Evolutionary conservation across 352 stramenopile species (phyloP).

Genomic region (Phytophthora ramorum): DNA sequence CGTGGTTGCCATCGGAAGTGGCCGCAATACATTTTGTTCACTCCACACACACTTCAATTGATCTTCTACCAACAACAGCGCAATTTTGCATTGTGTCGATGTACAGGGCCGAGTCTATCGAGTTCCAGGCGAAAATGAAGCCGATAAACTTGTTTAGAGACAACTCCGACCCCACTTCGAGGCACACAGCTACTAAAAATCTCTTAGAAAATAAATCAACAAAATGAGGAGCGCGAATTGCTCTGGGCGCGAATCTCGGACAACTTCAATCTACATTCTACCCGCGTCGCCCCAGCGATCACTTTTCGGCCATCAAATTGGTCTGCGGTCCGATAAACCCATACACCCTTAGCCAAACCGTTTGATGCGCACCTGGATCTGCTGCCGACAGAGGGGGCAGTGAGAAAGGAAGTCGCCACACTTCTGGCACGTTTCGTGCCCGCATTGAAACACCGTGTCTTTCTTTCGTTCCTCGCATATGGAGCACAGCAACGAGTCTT

Average conservation of each 20-base stretch:
- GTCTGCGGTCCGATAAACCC: not conserved
- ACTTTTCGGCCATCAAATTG: conserved; percentile 5
- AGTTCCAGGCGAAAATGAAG: conserved; percentile 24
- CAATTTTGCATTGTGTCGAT: conserved; percentile 13
- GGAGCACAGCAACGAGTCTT: conserved; percentile 69
- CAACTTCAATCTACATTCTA: conserved; percentile 11
- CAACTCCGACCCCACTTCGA: not conserved
- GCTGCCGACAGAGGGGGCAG: conserved; percentile 76
- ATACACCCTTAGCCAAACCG: conserved; percentile 51
- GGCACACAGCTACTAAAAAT: conserved; percentile 12
- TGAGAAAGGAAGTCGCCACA: conserved; percentile 62
- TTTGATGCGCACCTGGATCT: conserved; percentile 81
- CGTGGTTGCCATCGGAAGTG: conserved; percentile 47
- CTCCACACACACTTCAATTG: conserved; percentile 15
- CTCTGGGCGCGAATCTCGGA: conserved; percentile 19
- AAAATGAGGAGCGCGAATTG: conserved; percentile 28
- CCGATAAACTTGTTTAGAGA: conserved; percentile 11
- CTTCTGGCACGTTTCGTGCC: conserved; percentile 76
- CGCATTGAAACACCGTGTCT: conserved; percentile 86
- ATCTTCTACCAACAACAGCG: conserved; percentile 1
- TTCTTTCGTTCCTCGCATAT: conserved; percentile 86
- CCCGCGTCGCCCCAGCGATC: conserved; percentile 1
- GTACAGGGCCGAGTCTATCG: conserved; percentile 7
- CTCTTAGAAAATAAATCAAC: conserved; percentile 39
- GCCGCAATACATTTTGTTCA: conserved; percentile 39